Evolutionary conservation across 805 yeast genomes (phyloP).

Genomic region (Candida gorgasii): DNA sequence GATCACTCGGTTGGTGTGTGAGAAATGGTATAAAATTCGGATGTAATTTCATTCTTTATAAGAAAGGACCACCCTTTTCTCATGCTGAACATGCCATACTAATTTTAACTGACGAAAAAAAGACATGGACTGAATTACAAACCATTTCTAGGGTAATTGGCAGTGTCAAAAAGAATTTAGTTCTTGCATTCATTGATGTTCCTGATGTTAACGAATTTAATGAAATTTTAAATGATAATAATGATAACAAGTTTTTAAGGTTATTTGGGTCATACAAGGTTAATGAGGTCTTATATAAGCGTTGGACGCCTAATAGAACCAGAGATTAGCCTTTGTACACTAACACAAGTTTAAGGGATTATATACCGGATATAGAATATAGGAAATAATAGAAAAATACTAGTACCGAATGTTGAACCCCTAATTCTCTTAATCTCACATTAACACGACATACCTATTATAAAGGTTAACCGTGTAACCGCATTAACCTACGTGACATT

Average conservation of each 20-base stretch:
- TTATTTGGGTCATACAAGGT: constrained; percentile 50
- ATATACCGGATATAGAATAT: not conserved
- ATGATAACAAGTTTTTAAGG: constrained; percentile 22
- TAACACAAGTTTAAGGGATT: too few species aligned
- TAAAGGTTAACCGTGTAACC: too few species aligned
- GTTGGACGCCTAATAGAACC: constrained; percentile 87
- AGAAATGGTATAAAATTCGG: constrained; percentile 92
- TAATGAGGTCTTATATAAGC: constrained; percentile 65
- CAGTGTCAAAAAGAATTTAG: constrained; percentile 78
- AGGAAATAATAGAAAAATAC: too few species aligned
- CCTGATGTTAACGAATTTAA: constrained; percentile 42
- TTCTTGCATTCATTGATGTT: constrained; percentile 64
- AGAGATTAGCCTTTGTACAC: constrained; percentile 72
- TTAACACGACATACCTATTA: not conserved
- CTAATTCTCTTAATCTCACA: too few species aligned
- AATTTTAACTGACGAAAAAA: constrained; percentile 37
- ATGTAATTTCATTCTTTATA: constrained; percentile 77
- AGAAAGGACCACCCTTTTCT: constrained; percentile 91
- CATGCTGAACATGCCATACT: constrained; percentile 86
- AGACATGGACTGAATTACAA: constrained; percentile 55
- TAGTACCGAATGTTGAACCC: too few species aligned
- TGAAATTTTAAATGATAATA: constrained; percentile 12
- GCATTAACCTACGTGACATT: too few species aligned
- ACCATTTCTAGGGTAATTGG: constrained; percentile 79
- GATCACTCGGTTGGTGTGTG: constrained; percentile 93